phyloP scores from a whole-genome alignment of 2,329 filamentous ascomycete species.

The Sarocladiaceae sp. region DNA sequence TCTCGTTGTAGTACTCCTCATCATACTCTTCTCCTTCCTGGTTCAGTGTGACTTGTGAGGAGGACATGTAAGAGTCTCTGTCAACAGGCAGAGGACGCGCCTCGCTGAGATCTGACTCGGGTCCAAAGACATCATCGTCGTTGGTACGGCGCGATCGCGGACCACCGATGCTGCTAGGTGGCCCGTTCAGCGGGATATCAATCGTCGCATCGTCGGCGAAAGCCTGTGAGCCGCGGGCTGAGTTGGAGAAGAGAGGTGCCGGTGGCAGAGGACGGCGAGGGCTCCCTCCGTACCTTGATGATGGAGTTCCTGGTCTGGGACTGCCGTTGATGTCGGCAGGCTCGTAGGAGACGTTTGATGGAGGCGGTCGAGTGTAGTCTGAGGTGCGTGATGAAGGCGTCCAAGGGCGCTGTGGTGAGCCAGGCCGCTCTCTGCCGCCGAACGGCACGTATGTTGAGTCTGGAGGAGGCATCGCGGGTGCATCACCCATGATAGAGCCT shows the following conservation, averaged over 20 bases:
- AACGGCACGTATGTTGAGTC: conserved; percentile 59
- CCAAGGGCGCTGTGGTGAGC: conserved; percentile 53
- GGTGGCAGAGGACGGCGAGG: conserved; percentile 82
- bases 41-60: conserved; percentile 49
- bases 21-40: conserved; percentile 26
- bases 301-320: conserved; percentile 83
- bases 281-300: conserved; percentile 81
- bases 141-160: no score
- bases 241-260: conserved; percentile 71
- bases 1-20: conserved; percentile 37
- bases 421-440: conserved; percentile 25
- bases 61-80: conserved; percentile 45
- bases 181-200: conserved; percentile 61
- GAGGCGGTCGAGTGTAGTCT: conserved; percentile 66
- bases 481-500: conserved; percentile 48
- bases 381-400: conserved; percentile 43
- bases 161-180: conserved; percentile 15
- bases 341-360: conserved; percentile 70
- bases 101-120: conserved; percentile 48
- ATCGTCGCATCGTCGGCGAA: conserved; percentile 65
- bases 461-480: conserved; percentile 53
- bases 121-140: conserved; percentile 70
- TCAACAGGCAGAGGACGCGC: conserved; percentile 34
- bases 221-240: conserved; percentile 38
- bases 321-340: conserved; percentile 83